Percentiles rank a stretch among this genome's conserved stretches.
These are phyloP conservation scores for Tardiomyces depauwii DNA, from an alignment of 1,139 yeast genomes.

Conservation along the genomic window DNA sequence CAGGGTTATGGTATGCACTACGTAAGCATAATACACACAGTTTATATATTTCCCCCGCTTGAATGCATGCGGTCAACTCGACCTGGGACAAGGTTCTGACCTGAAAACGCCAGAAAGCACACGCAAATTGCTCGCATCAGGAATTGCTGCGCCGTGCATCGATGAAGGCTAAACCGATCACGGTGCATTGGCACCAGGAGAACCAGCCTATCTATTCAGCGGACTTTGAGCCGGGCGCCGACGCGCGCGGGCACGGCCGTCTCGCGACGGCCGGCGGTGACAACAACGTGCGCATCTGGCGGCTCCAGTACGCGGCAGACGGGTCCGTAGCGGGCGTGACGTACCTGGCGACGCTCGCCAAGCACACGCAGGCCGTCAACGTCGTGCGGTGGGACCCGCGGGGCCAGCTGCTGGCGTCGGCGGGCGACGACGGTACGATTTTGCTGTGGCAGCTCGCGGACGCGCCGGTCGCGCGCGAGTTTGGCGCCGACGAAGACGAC, in stretches of 20 bases:
- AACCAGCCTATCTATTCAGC: constrained; percentile 58
- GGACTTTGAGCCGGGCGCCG: constrained; percentile 52
- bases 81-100: too few relatives aligned
- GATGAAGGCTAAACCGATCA: constrained; percentile 11
- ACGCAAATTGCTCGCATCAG: neutral
- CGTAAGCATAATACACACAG: too few relatives aligned
- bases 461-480: constrained; percentile 3
- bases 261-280: constrained; percentile 94
- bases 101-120: too few relatives aligned
- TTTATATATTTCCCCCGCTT: too few relatives aligned
- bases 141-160: neutral
- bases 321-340: constrained; percentile 13
- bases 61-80: too few relatives aligned
- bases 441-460: constrained; percentile 65
- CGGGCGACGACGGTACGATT: constrained; percentile 90
- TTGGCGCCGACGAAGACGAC: constrained; percentile 23
- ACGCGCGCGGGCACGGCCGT: constrained; percentile 24
- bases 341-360: constrained; percentile 60
- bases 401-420: constrained; percentile 59
- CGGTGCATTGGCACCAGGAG: constrained; percentile 17
- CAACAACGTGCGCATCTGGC: constrained; percentile 67
- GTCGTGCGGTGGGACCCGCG: constrained; percentile 68
- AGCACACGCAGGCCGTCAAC: constrained; percentile 93
- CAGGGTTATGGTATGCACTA: too few relatives aligned
- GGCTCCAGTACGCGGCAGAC: constrained; percentile 18